Percentiles rank a stretch among this genome's conserved stretches.
These are phyloP conservation scores for Aspergillus tanneri DNA, from an alignment of 2,329 filamentous ascomycete genomes.

Conservation along the genomic window DNA sequence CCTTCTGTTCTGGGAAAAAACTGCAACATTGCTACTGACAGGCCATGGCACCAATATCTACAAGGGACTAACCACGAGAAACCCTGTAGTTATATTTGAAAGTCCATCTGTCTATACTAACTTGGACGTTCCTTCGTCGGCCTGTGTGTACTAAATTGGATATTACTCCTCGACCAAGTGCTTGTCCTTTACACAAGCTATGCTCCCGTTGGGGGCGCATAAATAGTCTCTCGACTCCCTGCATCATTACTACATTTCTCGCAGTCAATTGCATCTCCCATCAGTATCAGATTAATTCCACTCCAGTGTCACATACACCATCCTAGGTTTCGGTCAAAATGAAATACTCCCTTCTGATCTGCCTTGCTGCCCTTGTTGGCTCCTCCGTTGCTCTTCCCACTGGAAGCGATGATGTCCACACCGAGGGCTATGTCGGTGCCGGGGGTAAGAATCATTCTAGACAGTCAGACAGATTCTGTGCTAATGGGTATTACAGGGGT, in stretches of 20 bases:
- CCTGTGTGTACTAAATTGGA: neutral
- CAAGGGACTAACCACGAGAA: too few species aligned
- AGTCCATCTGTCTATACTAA: neutral
- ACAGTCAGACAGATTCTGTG: too few species aligned
- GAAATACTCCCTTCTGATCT: neutral
- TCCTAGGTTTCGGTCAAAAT: neutral
- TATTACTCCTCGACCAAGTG: neutral
- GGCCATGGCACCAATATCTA: too few species aligned
- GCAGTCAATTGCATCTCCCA: neutral
- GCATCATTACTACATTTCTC: neutral
- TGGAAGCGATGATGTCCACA: neutral
- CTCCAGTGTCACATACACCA: neutral
- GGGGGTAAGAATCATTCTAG: neutral
- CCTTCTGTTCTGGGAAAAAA: too few species aligned
- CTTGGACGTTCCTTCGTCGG: neutral
- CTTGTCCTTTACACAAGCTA: neutral
- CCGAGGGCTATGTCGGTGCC: neutral
- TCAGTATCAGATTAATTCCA: neutral
- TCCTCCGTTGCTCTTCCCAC: neutral
- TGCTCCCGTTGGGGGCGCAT: neutral
- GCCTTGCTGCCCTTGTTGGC: neutral
- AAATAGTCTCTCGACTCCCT: neutral
- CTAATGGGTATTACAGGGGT: neutral
- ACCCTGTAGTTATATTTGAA: neutral
- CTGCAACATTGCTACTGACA: too few species aligned